These are phyloP conservation scores for Fusarium kyushuense DNA, from an alignment of 2,329 filamentous ascomycete species.

Conservation along the genomic window DNA sequence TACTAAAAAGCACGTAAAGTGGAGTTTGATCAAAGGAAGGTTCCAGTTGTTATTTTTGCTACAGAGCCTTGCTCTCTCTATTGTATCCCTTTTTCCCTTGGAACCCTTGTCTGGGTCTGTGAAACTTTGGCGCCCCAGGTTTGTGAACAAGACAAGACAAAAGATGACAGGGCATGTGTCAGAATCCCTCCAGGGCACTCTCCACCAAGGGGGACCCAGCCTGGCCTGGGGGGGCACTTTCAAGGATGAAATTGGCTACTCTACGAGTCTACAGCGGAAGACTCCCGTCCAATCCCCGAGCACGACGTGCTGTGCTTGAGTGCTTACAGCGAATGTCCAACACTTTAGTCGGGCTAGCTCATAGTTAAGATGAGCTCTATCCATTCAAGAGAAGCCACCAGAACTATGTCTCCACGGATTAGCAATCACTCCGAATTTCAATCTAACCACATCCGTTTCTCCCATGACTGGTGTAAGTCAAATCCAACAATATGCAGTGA, in stretches of 20 bases:
- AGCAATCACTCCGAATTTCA: conserved; percentile 26
- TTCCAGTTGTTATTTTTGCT: conserved; percentile 32
- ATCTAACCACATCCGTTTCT: conserved; percentile 14
- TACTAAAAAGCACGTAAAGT: conserved; percentile 4
- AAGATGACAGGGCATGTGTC: conserved; percentile 29
- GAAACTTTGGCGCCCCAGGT: conserved; percentile 39
- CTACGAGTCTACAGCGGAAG: conserved; percentile 6
- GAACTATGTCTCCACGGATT: conserved; percentile 28
- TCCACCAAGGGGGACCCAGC: neutral
- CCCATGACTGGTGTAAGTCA: conserved; percentile 6
- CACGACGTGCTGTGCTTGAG: conserved; percentile 2
- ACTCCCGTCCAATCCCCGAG: conserved; percentile 1
- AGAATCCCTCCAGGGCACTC: conserved; percentile 21
- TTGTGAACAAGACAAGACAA: conserved; percentile 9
- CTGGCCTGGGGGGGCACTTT: conserved; percentile 3
- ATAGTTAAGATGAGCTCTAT: conserved; percentile 13
- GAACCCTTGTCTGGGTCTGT: conserved; percentile 15
- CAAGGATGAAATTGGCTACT: no score
- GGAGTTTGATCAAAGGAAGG: conserved; percentile 31
- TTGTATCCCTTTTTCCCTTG: conserved; percentile 23
- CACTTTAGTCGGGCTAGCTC: neutral
- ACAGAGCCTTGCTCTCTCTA: conserved; percentile 7
- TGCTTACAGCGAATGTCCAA: conserved; percentile 21
- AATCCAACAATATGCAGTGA: conserved; percentile 6
- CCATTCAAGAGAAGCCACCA: conserved; percentile 30